Evolutionary conservation across 2,329 filamentous ascomycete genomes (phyloP).

Genomic region (Aspergillus ruber): DNA sequence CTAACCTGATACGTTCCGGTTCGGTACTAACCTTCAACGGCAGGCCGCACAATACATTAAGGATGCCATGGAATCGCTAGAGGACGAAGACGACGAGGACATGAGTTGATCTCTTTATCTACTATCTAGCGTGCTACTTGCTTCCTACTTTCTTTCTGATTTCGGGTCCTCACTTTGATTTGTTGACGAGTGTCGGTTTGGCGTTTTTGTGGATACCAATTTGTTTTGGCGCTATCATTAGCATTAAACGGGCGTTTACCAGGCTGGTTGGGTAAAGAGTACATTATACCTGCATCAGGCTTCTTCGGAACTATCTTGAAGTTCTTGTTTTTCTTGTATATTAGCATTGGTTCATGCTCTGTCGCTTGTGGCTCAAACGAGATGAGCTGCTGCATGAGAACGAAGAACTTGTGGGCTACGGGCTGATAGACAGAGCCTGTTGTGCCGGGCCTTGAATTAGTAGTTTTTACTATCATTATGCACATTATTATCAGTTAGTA

Average conservation of each 20-base stretch:
- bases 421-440: slow-evolving; percentile 16
- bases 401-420: slow-evolving; percentile 10
- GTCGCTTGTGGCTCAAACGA: slow-evolving; percentile 7
- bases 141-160: slow-evolving; percentile 1
- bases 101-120: slow-evolving; percentile 31
- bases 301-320: slow-evolving; percentile 14
- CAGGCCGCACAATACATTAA: slow-evolving; percentile 92
- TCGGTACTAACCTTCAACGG: slow-evolving; percentile 9
- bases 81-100: slow-evolving; percentile 56
- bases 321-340: slow-evolving; percentile 30
- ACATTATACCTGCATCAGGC: slow-evolving; percentile 21
- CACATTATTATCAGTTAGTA: slow-evolving; percentile 2
- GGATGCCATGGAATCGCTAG: slow-evolving; percentile 87
- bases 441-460: slow-evolving; percentile 11
- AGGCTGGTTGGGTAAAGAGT: slow-evolving; percentile 19
- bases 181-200: slow-evolving; percentile 13
- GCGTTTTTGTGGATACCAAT: slow-evolving; percentile 10
- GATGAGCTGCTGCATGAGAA: slow-evolving; percentile 9
- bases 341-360: slow-evolving; percentile 25
- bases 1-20: slow-evolving; percentile 1
- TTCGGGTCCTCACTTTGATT: slow-evolving; percentile 1
- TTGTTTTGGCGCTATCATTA: slow-evolving; percentile 14
- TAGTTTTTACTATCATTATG: slow-evolving; percentile 11
- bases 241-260: slow-evolving; percentile 20
- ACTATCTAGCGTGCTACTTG: background rate